phyloP scores from a whole-genome alignment of 139 green algal genomes.

The Volvox africanus region DNA sequence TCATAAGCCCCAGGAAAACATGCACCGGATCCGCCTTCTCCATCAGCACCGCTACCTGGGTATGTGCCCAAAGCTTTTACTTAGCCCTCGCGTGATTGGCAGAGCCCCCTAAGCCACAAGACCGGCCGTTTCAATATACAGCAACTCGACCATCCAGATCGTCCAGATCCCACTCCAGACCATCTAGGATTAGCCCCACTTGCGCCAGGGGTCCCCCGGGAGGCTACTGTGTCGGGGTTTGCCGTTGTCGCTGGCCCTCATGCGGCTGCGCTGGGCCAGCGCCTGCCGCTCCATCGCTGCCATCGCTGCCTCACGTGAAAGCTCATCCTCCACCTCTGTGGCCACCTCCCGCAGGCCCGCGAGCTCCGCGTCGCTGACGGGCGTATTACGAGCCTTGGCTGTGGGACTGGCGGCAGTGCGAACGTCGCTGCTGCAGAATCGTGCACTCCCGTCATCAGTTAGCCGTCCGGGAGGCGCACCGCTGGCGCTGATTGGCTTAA shows the following conservation, averaged over 20 bases:
- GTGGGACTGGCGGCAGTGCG: neutral
- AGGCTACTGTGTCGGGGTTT: neutral
- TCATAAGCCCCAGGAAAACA: too few species aligned
- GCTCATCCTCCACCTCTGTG: slow-evolving; percentile 16
- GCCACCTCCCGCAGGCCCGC: neutral
- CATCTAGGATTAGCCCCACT: neutral
- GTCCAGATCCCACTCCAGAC: too few species aligned
- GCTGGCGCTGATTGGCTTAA: neutral
- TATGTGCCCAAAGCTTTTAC: too few species aligned
- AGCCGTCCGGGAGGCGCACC: neutral
- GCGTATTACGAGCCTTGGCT: neutral
- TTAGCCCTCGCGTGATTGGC: too few species aligned
- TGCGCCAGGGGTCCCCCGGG: slow-evolving; percentile 2
- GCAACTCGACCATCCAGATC: too few species aligned
- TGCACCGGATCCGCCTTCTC: too few species aligned
- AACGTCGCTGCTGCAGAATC: neutral
- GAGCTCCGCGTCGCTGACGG: neutral
- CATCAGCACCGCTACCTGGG: too few species aligned
- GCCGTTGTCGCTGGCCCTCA: neutral
- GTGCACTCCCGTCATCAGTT: neutral
- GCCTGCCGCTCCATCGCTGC: neutral
- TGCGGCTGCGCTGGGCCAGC: neutral
- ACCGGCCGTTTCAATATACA: too few species aligned
- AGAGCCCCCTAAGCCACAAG: too few species aligned
- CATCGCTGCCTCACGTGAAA: neutral